Evolutionary conservation across 2,329 filamentous ascomycete genomes (phyloP).

Genomic region (Polytolypa hystricis): DNA sequence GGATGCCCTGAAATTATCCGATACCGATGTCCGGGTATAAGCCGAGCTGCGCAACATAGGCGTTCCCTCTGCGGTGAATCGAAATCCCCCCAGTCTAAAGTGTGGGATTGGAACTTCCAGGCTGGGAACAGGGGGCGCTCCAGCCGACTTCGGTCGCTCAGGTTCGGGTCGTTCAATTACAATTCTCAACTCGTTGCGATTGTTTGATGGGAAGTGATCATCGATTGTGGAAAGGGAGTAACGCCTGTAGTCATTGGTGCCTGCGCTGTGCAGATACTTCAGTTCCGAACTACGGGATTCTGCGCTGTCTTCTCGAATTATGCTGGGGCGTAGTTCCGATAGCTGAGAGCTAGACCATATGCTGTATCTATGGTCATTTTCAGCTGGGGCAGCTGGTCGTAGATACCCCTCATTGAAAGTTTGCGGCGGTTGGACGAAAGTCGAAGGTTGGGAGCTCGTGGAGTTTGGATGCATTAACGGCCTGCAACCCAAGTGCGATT

Average conservation of each 20-base stretch:
- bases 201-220: slow-evolving; percentile 41
- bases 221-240: slow-evolving; percentile 68
- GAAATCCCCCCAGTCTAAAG: slow-evolving; percentile 70
- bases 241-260: slow-evolving; percentile 39
- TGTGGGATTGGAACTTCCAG: slow-evolving; percentile 71
- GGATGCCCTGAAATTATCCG: slow-evolving; percentile 59
- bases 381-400: slow-evolving; percentile 19
- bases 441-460: slow-evolving; percentile 23
- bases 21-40: slow-evolving; percentile 54
- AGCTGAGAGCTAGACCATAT: slow-evolving; percentile 33
- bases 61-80: slow-evolving; percentile 66
- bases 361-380: slow-evolving; percentile 23
- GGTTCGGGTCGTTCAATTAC: slow-evolving; percentile 63
- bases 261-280: slow-evolving; percentile 34
- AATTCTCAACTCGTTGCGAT: slow-evolving; percentile 63
- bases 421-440: slow-evolving; percentile 37
- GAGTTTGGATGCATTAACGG: too few relatives aligned
- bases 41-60: slow-evolving; percentile 71
- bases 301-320: slow-evolving; percentile 16
- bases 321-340: slow-evolving; percentile 25
- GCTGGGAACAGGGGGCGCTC: slow-evolving; percentile 45
- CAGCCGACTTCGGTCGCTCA: slow-evolving; percentile 53
- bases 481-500: too few relatives aligned
- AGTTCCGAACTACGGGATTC: slow-evolving; percentile 18
- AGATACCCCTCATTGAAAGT: slow-evolving; percentile 50